Evolutionary conservation across 148 eudicot species (phyloP).

Genomic region (Amaranthus cruentus): DNA sequence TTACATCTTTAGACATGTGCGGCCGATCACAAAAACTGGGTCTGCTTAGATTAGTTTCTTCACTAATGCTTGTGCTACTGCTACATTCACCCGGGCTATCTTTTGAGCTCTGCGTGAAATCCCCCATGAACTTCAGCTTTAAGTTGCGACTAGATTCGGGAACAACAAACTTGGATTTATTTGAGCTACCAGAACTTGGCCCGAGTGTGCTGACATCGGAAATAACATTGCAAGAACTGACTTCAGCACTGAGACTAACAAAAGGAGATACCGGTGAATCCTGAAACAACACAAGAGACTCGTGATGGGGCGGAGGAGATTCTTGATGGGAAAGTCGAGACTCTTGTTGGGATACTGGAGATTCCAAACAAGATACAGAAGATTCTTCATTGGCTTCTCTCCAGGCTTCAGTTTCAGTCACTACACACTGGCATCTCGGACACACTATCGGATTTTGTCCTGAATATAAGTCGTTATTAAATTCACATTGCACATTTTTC

Average conservation of each 20-base stretch:
- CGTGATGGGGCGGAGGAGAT: constrained; percentile 5
- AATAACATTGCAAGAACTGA: constrained; percentile 29
- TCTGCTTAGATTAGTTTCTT: constrained; percentile 72
- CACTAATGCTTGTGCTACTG: constrained; percentile 70
- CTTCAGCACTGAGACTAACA: constrained; percentile 32
- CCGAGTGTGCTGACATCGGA: constrained; percentile 36
- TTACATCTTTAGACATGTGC: constrained; percentile 73
- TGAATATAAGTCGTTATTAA: constrained; percentile 31
- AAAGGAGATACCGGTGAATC: constrained; percentile 35
- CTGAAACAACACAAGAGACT: constrained; percentile 31
- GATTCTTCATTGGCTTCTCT: constrained; percentile 39
- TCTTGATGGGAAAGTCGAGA: constrained; percentile 25
- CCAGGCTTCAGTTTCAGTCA: constrained; percentile 36
- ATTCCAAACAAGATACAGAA: constrained; percentile 22
- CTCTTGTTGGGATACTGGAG: constrained; percentile 25
- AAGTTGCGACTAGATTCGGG: constrained; percentile 32
- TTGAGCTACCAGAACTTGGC: constrained; percentile 27
- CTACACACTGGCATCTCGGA: constrained; percentile 73
- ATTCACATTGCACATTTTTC: constrained; percentile 32
- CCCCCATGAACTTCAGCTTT: constrained; percentile 44
- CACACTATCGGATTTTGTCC: constrained; percentile 53
- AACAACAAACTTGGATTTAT: constrained; percentile 27
- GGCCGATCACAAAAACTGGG: constrained; percentile 75
- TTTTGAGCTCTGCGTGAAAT: constrained; percentile 72
- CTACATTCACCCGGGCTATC: constrained; percentile 73